Evolutionary conservation across 257 asterid genomes (phyloP).

Genomic region (Marsdenia floribunda): DNA sequence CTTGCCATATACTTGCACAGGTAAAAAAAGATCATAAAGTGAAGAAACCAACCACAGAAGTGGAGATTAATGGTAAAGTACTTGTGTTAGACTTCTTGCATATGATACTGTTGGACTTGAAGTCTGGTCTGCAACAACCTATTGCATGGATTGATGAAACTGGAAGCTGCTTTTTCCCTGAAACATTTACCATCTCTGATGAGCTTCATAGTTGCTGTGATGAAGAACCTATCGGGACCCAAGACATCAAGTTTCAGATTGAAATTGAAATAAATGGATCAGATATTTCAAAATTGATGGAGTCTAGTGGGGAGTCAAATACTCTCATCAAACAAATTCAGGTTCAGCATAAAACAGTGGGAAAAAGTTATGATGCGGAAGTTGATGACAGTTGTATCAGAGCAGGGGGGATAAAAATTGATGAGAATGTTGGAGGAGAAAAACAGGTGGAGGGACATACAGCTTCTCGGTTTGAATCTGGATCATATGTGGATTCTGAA

Average conservation of each 20-base stretch:
- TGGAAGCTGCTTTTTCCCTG: conserved; percentile 78
- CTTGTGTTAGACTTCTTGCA: conserved; percentile 63
- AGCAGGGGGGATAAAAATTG: conserved; percentile 26
- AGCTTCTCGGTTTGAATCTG: conserved; percentile 15
- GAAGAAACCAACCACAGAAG: conserved; percentile 56
- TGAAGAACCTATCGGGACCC: conserved; percentile 32
- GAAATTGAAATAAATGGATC: conserved; percentile 63
- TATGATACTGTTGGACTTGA: conserved; percentile 62
- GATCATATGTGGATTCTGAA: conserved; percentile 26
- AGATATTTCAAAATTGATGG: conserved; percentile 37
- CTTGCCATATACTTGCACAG: conserved; percentile 45
- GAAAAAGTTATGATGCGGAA: conserved; percentile 34
- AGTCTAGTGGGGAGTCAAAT: conserved; percentile 72
- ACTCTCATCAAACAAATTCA: conserved; percentile 36
- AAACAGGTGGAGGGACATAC: conserved; percentile 23
- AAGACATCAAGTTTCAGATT: conserved; percentile 58
- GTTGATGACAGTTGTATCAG: conserved; percentile 30
- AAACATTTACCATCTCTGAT: conserved; percentile 36
- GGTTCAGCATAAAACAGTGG: conserved; percentile 29
- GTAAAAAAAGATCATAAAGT: conserved; percentile 47
- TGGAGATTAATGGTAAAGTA: conserved; percentile 39
- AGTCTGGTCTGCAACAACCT: conserved; percentile 51
- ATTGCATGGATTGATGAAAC: conserved; percentile 90
- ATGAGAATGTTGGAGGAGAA: conserved; percentile 29
- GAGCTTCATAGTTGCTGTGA: conserved; percentile 24